Conservation (phyloP, 495 filamentous ascomycete species). For the Penicillium dipodomyicola region DNA sequence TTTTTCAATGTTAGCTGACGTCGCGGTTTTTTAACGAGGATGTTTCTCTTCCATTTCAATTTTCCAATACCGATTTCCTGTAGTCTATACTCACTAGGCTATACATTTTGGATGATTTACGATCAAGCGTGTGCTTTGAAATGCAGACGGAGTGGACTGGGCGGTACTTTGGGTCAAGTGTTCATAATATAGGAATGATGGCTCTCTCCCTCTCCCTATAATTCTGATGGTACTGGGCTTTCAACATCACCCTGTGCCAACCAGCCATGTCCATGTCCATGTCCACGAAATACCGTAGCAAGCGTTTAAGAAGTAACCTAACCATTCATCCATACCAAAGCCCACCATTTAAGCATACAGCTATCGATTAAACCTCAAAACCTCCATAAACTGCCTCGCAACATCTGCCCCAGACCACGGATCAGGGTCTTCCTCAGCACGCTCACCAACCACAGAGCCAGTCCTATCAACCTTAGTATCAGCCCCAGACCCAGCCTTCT, state of each 20-base stretch:
- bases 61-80: constrained; percentile 30
- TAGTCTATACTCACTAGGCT: constrained; percentile 32
- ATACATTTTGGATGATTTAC: constrained; percentile 29
- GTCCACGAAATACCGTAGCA: not conserved
- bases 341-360: not conserved
- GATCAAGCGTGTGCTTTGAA: constrained; percentile 33
- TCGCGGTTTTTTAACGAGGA: constrained; percentile 26
- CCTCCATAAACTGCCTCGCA: constrained; percentile 50
- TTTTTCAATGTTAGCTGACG: constrained; percentile 37
- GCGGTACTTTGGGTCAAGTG: constrained; percentile 14
- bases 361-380: constrained; percentile 46
- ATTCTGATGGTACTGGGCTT: not conserved
- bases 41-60: constrained; percentile 28
- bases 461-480: constrained; percentile 8
- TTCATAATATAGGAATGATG: constrained; percentile 12
- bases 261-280: no score
- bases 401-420: constrained; percentile 43
- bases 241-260: not conserved
- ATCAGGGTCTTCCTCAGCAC: constrained; percentile 35
- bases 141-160: constrained; percentile 20
- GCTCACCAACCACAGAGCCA: constrained; percentile 9
- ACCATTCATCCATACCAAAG: not conserved
- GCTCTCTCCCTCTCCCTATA: not conserved
- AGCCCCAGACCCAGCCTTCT: constrained; percentile 7
- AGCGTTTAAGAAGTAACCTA: not conserved